Base-by-base conservation (phyloP, 2,329 filamentous ascomycete species). In the Mycosphaerella sp. region DNA sequence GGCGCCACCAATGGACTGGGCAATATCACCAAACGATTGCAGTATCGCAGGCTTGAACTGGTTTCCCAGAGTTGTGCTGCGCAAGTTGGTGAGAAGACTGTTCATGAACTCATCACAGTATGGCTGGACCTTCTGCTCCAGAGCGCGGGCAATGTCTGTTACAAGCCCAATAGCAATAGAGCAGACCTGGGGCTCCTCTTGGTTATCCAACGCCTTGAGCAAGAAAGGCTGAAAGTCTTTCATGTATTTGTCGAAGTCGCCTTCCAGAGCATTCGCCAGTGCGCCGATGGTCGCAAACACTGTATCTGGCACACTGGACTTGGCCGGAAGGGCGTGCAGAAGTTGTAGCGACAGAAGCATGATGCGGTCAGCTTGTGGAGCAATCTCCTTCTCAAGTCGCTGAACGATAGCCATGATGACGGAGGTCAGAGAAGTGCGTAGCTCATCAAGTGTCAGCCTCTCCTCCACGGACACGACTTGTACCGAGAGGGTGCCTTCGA, bases 51-150 rank as follows among this genome's bases (percentile, higher is more conserved):
- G 93, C 80, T 97, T 97, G 74, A 97, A 94, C 72, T 95, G 89
- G 71, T 97, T 95, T 61, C 87, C 86, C 48, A 95, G 79, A n/a
- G 84, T 81, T 10, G 86, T 82, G 71, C 88, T 94, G 82, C 89
- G 68, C 37, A 98, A 75, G 72, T 95, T 94, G 76, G 89, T 90
- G 57, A 98, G 80, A 52, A 98, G 78, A 68, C 93, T 87, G 78
- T 98, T 98, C 93, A 98, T 98, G 71, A 97, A 96, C 59, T 84
- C 81, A 65, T 98, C 93, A 72, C 93, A 98, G 77, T 86, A 97
- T 51, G 91, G 93, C 73, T 95, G 88, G 65, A 91, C 87, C 69
- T 86, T 87, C 67, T 89, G 85, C 68, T 89, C 88, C 67, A 97
- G 78, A 13, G 91, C 93, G 63, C 93, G 85, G 46, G 89, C 91